Percentiles rank a stretch among this genome's conserved stretches.
Evolutionary conservation across 352 stramenopile species (phyloP).

Genomic region (Globisporangium takayamanum): DNA sequence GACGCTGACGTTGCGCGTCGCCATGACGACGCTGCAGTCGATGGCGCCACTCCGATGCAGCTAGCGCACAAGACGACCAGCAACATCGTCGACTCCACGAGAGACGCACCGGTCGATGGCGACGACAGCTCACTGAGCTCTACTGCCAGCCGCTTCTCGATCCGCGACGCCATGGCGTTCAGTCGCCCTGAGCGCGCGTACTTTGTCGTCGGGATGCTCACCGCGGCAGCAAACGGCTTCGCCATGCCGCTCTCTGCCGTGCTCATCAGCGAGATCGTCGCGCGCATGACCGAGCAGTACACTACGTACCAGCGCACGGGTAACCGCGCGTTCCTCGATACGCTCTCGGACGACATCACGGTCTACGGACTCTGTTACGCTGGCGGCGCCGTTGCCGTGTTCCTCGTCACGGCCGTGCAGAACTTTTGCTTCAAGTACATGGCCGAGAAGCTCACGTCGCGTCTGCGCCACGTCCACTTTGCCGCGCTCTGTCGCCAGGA

Average conservation of each 20-base stretch:
- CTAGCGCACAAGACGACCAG: not conserved
- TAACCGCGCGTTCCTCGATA: constrained; percentile 16
- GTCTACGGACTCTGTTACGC: constrained; percentile 29
- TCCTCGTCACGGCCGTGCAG: constrained; percentile 26
- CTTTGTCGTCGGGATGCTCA: constrained; percentile 24
- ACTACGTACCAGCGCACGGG: constrained; percentile 15
- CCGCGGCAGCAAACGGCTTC: constrained; percentile 27
- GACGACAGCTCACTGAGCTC: not conserved
- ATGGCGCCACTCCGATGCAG: not conserved
- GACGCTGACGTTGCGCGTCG: constrained; percentile 13
- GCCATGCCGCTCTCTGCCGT: constrained; percentile 24
- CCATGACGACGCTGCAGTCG: constrained; percentile 6
- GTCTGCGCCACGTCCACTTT: constrained; percentile 43
- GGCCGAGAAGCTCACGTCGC: constrained; percentile 43
- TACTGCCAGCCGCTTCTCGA: constrained; percentile 13
- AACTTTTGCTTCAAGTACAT: constrained; percentile 41
- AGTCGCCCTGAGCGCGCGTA: constrained; percentile 29
- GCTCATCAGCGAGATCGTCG: constrained; percentile 28
- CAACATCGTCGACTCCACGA: not conserved
- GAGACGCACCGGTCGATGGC: not conserved
- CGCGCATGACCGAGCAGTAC: constrained; percentile 30
- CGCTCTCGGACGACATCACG: constrained; percentile 18
- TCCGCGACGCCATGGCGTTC: constrained; percentile 25
- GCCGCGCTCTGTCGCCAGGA: constrained; percentile 35
- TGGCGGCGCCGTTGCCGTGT: constrained; percentile 21